Evolutionary conservation across 495 filamentous ascomycete genomes (phyloP).

Genomic region (Cercophora newfieldiana): DNA sequence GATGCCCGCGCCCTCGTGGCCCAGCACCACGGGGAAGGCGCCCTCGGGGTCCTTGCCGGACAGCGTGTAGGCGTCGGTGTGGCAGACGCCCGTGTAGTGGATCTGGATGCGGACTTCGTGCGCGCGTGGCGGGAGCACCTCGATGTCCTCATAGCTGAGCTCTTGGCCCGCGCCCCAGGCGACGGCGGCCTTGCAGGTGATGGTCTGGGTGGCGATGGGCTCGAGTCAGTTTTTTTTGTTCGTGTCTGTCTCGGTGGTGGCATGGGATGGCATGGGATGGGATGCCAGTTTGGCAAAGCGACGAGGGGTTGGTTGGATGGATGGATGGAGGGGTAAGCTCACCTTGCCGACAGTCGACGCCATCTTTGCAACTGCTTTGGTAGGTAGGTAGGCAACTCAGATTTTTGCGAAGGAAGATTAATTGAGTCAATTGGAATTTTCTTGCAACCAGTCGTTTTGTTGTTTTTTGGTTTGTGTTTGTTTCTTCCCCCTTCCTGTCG

Average conservation of each 20-base stretch:
- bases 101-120: slow-evolving; percentile 97
- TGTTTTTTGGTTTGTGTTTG: not conserved
- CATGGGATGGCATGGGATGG: not conserved
- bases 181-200: slow-evolving; percentile 78
- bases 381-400: too few species aligned
- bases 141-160: slow-evolving; percentile 84
- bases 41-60: slow-evolving; percentile 98
- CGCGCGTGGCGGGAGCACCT: slow-evolving; percentile 87
- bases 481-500: not conserved
- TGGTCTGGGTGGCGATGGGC: slow-evolving; percentile 37
- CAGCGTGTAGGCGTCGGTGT: slow-evolving; percentile 99
- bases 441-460: not conserved
- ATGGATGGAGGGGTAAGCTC: not conserved
- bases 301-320: not conserved
- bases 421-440: not conserved
- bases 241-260: not conserved
- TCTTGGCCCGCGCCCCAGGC: slow-evolving; percentile 95
- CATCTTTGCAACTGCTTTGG: too few species aligned
- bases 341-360: slow-evolving; percentile 53
- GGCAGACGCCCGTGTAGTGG: slow-evolving; percentile 95
- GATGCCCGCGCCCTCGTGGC: slow-evolving; percentile 95
- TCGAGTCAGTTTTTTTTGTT: not conserved
- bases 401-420: too few species aligned
- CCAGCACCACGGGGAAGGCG: slow-evolving; percentile 93
- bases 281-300: not conserved